phyloP scores from a whole-genome alignment of 306 rosid genomes.

The Quercus variabilis region DNA sequence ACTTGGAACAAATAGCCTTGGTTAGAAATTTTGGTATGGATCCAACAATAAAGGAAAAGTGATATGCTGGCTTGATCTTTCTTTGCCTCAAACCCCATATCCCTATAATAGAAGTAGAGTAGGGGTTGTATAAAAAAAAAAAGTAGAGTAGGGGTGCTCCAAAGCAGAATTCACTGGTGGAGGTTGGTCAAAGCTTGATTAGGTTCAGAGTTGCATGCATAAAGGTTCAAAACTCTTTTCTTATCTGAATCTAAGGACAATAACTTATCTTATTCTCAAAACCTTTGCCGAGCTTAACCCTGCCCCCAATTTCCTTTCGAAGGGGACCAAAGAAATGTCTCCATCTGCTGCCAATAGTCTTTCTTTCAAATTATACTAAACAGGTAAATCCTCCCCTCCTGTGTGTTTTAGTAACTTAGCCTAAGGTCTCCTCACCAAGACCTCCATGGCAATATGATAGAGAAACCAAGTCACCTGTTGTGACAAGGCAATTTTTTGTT shows the following conservation, averaged over 20 bases:
- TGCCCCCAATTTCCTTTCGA: slow-evolving; percentile 14
- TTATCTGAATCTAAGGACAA: neutral
- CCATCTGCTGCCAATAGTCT: slow-evolving; percentile 10
- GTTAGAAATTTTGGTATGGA: too few species aligned
- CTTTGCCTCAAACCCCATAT: neutral
- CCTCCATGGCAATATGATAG: too few species aligned
- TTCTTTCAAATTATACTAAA: too few species aligned
- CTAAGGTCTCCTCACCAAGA: too few species aligned
- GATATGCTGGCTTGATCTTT: slow-evolving; percentile 1
- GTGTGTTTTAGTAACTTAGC: too few species aligned
- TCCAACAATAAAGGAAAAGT: neutral
- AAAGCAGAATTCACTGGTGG: too few species aligned
- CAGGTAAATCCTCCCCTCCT: too few species aligned
- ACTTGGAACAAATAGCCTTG: too few species aligned
- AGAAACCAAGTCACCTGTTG: too few species aligned
- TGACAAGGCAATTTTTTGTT: too few species aligned
- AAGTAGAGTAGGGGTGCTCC: too few species aligned
- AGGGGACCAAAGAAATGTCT: slow-evolving; percentile 20
- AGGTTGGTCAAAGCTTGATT: too few species aligned
- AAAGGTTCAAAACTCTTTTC: neutral
- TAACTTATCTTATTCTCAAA: neutral
- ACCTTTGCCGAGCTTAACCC: slow-evolving; percentile 10
- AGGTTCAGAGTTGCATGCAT: neutral
- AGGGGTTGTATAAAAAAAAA: neutral
- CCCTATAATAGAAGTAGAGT: neutral